phyloP scores from a whole-genome alignment of 2,329 filamentous ascomycete genomes.

The Claviceps arundinis region DNA sequence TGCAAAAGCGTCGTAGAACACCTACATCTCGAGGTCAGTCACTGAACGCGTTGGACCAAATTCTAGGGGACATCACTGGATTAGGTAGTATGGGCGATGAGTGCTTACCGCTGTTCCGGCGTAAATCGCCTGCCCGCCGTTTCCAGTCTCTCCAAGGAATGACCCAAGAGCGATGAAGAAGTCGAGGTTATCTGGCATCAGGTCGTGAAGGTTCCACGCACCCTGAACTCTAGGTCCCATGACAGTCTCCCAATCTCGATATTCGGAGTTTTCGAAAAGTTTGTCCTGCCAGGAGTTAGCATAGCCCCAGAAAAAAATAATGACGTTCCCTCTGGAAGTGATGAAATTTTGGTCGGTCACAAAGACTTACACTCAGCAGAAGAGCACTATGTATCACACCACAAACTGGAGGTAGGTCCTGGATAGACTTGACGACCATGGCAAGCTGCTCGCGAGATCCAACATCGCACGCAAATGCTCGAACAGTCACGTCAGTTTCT shows the following conservation, averaged over 20 bases:
- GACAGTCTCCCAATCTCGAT: conserved; percentile 19
- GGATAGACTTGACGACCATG: conserved; percentile 1
- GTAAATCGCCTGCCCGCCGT: conserved; percentile 36
- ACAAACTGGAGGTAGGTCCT: conserved; percentile 12
- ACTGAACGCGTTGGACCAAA: background rate
- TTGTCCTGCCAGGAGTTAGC: conserved; percentile 11
- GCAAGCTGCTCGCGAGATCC: conserved; percentile 14
- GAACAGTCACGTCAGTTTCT: conserved; percentile 17
- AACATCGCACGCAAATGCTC: conserved; percentile 26
- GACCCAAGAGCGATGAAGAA: conserved; percentile 32
- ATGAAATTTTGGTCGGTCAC: no score
- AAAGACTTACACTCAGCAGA: conserved; percentile 17
- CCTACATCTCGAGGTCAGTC: conserved; percentile 13
- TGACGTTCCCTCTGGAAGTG: background rate
- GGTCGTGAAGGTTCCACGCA: conserved; percentile 26
- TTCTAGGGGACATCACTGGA: background rate
- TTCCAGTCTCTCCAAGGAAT: conserved; percentile 30
- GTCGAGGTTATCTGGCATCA: conserved; percentile 15
- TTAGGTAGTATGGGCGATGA: background rate
- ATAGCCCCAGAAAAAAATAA: background rate
- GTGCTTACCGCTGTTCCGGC: conserved; percentile 17
- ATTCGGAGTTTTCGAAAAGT: conserved; percentile 22
- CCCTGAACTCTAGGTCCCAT: conserved; percentile 24
- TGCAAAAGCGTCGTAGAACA: conserved; percentile 27
- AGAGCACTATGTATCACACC: conserved; percentile 21